phyloP scores from a whole-genome alignment of 1,284 basidiomycete species.

The Phellopilus nigrolimitatus region DNA sequence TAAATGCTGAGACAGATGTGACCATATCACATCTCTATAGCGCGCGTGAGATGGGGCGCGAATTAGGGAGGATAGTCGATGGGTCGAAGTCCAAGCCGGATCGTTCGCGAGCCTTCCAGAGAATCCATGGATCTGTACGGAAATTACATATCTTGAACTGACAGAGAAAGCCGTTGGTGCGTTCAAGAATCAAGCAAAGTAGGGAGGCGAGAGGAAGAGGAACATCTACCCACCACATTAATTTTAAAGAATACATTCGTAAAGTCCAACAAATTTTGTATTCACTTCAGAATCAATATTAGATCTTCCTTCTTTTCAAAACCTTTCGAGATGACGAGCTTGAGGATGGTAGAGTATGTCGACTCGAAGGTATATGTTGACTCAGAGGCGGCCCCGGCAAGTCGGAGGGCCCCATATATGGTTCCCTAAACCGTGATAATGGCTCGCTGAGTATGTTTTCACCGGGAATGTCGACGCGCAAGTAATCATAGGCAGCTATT shows the following conservation, averaged over 20 bases:
- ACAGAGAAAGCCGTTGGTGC: too few species aligned
- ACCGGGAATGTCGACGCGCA: conserved; percentile 48
- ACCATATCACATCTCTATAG: conserved; percentile 2
- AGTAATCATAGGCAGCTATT: conserved; percentile 63
- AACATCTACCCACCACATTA: too few species aligned
- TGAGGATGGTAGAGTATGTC: not conserved
- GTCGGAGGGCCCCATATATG: not conserved
- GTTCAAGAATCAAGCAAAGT: too few species aligned
- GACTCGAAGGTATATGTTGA: too few species aligned
- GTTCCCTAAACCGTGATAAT: conserved; percentile 11
- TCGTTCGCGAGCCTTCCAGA: not conserved
- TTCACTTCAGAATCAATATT: too few species aligned
- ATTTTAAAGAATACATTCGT: too few species aligned
- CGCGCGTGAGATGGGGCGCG: conserved; percentile 4
- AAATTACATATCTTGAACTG: too few species aligned
- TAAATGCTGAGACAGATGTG: not conserved
- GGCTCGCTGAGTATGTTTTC: too few species aligned
- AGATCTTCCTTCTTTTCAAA: conserved; percentile 4
- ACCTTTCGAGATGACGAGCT: not conserved
- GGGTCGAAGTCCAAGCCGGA: not conserved
- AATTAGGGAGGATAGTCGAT: not conserved
- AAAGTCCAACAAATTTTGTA: too few species aligned
- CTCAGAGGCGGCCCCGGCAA: not conserved
- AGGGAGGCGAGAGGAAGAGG: too few species aligned
- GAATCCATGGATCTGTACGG: too few species aligned